Conservation (phyloP, 2,329 filamentous ascomycete species). For the Escovopsis sp. region DNA sequence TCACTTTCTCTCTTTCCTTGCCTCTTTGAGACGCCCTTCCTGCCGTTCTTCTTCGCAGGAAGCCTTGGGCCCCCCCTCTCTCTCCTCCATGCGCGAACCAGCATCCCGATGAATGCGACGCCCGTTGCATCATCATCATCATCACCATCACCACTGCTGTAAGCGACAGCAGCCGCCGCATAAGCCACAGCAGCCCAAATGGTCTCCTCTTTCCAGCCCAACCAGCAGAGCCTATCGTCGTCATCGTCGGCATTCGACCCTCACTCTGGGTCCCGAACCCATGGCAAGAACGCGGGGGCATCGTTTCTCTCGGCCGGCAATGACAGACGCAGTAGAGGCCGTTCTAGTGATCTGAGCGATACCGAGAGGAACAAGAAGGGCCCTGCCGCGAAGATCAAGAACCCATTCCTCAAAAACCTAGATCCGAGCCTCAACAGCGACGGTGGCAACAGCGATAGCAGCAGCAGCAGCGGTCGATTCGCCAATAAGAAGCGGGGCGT, state of each 20-base stretch:
- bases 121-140: constrained; percentile 26
- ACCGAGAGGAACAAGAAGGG: constrained; percentile 12
- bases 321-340: constrained; percentile 12
- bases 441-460: constrained; percentile 9
- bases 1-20: too few species aligned
- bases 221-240: constrained; percentile 19
- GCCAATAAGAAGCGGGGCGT: background rate
- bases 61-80: too few species aligned
- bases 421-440: constrained; percentile 12
- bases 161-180: too few species aligned
- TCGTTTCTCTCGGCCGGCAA: constrained; percentile 19
- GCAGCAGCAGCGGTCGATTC: constrained; percentile 1
- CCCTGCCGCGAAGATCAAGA: constrained; percentile 8
- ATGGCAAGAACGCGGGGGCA: constrained; percentile 9
- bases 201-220: constrained; percentile 22
- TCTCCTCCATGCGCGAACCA: constrained; percentile 20
- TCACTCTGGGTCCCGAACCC: constrained; percentile 18
- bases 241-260: constrained; percentile 19
- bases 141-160: too few species aligned
- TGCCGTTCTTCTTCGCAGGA: too few species aligned
- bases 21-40: background rate
- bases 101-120: constrained; percentile 22
- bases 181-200: too few species aligned
- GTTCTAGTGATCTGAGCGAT: constrained; percentile 14
- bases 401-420: constrained; percentile 12